These are phyloP conservation scores for Cryptococcus sp. DNA, from an alignment of 1,284 basidiomycete genomes.

Conservation along the genomic window DNA sequence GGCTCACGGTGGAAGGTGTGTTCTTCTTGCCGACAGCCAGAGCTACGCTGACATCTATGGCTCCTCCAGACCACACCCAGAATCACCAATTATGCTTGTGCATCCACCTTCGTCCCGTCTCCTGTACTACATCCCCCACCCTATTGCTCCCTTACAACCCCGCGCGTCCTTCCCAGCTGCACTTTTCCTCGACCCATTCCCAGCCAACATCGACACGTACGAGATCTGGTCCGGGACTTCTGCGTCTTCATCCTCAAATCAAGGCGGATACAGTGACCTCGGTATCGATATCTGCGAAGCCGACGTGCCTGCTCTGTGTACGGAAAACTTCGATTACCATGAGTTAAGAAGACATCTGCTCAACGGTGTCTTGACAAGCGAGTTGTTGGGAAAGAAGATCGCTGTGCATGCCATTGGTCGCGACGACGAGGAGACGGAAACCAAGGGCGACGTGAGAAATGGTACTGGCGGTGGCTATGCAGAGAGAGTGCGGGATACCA, in stretches of 20 bases:
- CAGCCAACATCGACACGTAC: constrained; percentile 59
- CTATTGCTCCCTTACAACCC: constrained; percentile 40
- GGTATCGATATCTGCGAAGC: constrained; percentile 58
- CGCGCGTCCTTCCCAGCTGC: constrained; percentile 47
- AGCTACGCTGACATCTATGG: constrained; percentile 55
- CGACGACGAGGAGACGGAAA: constrained; percentile 16
- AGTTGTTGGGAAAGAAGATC: constrained; percentile 93
- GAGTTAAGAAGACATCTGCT: constrained; percentile 91
- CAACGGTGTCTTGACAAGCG: constrained; percentile 92
- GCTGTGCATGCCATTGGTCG: constrained; percentile 45
- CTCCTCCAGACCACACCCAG: constrained; percentile 49
- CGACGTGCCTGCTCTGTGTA: constrained; percentile 85
- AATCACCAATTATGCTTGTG: constrained; percentile 53
- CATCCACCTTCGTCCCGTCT: constrained; percentile 49
- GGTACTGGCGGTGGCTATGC: constrained; percentile 69
- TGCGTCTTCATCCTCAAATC: constrained; percentile 20
- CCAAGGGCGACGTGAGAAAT: constrained; percentile 18
- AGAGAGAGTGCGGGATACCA: constrained; percentile 83
- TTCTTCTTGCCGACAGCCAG: not conserved
- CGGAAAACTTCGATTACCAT: constrained; percentile 98
- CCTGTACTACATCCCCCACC: constrained; percentile 49
- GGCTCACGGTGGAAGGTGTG: constrained; percentile 47
- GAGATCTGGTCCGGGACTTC: constrained; percentile 77
- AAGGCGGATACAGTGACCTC: constrained; percentile 48
- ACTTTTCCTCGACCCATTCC: constrained; percentile 58